Evolutionary conservation across 306 rosid species (phyloP).

Genomic region (Cyclanthera cordifolia): DNA sequence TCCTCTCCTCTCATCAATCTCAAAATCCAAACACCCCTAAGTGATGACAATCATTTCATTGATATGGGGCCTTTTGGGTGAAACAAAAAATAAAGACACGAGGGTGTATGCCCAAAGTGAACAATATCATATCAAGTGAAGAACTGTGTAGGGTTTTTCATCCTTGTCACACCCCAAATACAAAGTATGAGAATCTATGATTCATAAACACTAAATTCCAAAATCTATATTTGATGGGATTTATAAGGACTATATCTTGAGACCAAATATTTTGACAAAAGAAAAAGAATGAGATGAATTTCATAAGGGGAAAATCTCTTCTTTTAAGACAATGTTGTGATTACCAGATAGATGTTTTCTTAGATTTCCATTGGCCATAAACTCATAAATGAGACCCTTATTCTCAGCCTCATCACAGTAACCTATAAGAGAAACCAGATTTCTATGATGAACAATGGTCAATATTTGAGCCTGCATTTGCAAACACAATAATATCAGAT

Average conservation of each 20-base stretch:
- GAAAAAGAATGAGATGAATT: background rate
- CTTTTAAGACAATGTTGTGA: background rate
- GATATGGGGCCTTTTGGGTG: too few relatives aligned
- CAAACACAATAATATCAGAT: background rate
- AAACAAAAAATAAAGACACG: too few relatives aligned
- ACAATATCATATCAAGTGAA: too few relatives aligned
- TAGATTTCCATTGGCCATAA: constrained; percentile 19
- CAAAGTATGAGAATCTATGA: background rate
- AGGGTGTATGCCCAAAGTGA: too few relatives aligned
- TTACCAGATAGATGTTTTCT: constrained; percentile 6
- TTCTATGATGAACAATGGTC: constrained; percentile 18
- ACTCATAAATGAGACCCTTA: constrained; percentile 18
- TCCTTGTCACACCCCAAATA: too few relatives aligned
- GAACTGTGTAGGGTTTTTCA: too few relatives aligned
- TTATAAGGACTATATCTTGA: background rate
- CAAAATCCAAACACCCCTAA: too few relatives aligned
- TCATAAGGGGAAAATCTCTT: background rate
- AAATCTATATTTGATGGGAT: background rate
- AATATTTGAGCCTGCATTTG: constrained; percentile 18
- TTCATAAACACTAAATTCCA: background rate
- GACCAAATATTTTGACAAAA: background rate
- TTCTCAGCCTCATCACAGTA: constrained; percentile 16
- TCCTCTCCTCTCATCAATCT: too few relatives aligned
- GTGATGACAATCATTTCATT: too few relatives aligned
- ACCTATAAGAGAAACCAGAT: constrained; percentile 24